Percentiles rank a stretch among this genome's conserved stretches.
Evolutionary conservation across 2,329 filamentous ascomycete genomes (phyloP).

Genomic region (Alternaria gansuensis): DNA sequence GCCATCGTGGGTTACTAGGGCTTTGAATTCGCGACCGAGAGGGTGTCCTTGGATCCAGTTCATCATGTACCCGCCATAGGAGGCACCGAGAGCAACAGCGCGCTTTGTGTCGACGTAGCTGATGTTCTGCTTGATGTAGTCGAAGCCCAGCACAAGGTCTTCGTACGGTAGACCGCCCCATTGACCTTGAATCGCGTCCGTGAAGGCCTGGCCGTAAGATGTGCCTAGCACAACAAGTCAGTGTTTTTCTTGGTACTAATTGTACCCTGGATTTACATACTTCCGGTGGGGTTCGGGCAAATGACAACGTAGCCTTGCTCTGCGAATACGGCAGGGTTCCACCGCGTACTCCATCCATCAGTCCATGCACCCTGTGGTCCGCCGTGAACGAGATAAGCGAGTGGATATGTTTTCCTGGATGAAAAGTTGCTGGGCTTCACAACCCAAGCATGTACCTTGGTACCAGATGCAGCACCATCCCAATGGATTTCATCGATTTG

Average conservation of each 20-base stretch:
- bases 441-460: slow-evolving; percentile 74
- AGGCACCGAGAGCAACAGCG: slow-evolving; percentile 76
- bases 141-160: slow-evolving; percentile 80
- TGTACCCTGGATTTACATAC: slow-evolving; percentile 52
- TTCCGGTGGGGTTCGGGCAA: slow-evolving; percentile 82
- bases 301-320: slow-evolving; percentile 88
- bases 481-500: slow-evolving; percentile 77
- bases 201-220: slow-evolving; percentile 80
- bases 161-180: slow-evolving; percentile 89
- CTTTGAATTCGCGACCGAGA: slow-evolving; percentile 84
- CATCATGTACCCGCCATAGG: slow-evolving; percentile 58
- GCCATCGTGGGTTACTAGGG: slow-evolving; percentile 87
- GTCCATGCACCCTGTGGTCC: slow-evolving; percentile 81
- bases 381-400: slow-evolving; percentile 83
- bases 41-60: slow-evolving; percentile 91
- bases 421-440: slow-evolving; percentile 72
- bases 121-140: slow-evolving; percentile 73
- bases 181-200: slow-evolving; percentile 77
- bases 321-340: slow-evolving; percentile 87
- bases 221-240: slow-evolving; percentile 41
- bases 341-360: slow-evolving; percentile 80
- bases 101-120: slow-evolving; percentile 72
- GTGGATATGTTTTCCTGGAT: slow-evolving; percentile 75
- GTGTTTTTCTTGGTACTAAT: neutral
- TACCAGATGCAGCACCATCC: slow-evolving; percentile 66